Evolutionary conservation across 352 stramenopile species (phyloP).

Genomic region (Globisporangium recalcitrans): DNA sequence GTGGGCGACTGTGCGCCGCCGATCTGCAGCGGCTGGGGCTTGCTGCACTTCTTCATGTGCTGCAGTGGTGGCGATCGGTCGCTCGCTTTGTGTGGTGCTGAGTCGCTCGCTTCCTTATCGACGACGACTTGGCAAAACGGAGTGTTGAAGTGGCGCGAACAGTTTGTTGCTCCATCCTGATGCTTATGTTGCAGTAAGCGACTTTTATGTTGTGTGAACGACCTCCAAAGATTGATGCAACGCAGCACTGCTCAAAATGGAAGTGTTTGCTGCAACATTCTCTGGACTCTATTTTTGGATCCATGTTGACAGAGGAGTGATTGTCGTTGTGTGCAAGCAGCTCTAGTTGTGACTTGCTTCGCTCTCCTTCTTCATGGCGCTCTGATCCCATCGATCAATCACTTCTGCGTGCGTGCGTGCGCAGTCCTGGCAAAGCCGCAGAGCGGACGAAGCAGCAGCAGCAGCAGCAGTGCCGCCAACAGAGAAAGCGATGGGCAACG

Average conservation of each 20-base stretch:
- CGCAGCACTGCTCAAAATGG: not conserved
- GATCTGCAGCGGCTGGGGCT: slow-evolving; percentile 6
- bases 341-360: not conserved
- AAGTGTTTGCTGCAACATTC: not conserved
- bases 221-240: not conserved
- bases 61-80: not conserved
- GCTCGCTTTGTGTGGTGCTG: not conserved
- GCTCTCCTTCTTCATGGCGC: not conserved
- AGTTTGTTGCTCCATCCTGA: not conserved
- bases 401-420: not conserved
- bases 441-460: too few species aligned
- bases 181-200: not conserved
- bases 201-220: not conserved
- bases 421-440: too few species aligned
- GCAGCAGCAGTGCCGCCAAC: not conserved
- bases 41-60: slow-evolving; percentile 7
- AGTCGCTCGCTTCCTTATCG: too few species aligned
- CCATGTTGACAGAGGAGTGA: not conserved
- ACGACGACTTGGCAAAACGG: not conserved
- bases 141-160: slow-evolving; percentile 8
- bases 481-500: slow-evolving; percentile 49
- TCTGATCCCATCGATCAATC: not conserved
- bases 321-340: not conserved
- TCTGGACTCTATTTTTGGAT: slow-evolving; percentile 1
- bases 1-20: not conserved